Percentiles rank a stretch among this genome's conserved stretches.
Evolutionary conservation across 148 eudicot genomes (phyloP).

Genomic region (Fagopyrum tataricum): DNA sequence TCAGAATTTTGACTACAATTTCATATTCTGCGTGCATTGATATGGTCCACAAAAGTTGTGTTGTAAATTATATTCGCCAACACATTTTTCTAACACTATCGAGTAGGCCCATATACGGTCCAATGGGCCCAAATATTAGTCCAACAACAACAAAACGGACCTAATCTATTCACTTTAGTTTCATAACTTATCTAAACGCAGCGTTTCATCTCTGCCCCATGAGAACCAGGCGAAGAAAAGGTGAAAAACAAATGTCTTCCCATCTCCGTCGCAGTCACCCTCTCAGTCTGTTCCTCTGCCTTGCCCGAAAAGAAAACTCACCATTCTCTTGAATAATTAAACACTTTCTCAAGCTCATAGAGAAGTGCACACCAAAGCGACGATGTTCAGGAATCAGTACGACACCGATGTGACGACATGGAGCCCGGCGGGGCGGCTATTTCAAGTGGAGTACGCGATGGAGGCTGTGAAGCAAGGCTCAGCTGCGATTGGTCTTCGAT

Average conservation of each 20-base stretch:
- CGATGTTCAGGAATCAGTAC: conserved; percentile 93
- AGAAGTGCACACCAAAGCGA: not conserved
- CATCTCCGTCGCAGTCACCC: not conserved
- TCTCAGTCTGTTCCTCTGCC: conserved; percentile 5
- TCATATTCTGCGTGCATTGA: too few species aligned
- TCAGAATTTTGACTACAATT: too few species aligned
- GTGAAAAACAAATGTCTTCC: not conserved
- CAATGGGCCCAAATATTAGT: not conserved
- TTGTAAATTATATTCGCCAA: too few species aligned
- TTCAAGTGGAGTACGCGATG: conserved; percentile 98
- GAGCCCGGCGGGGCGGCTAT: conserved; percentile 81
- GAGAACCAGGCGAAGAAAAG: not conserved
- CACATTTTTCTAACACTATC: not conserved
- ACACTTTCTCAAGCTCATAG: not conserved
- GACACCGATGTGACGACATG: conserved; percentile 98
- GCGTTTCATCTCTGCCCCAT: not conserved
- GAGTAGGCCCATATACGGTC: not conserved
- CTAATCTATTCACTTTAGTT: not conserved
- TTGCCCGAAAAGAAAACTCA: conserved; percentile 13
- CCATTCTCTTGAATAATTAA: not conserved
- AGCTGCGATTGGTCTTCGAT: conserved; percentile 88
- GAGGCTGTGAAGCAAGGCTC: conserved; percentile 98
- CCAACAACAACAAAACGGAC: not conserved
- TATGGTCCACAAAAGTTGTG: too few species aligned
- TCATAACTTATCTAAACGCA: not conserved